Conservation (phyloP, 768 basidiomycete genomes). For the Termitomyces sp. region DNA sequence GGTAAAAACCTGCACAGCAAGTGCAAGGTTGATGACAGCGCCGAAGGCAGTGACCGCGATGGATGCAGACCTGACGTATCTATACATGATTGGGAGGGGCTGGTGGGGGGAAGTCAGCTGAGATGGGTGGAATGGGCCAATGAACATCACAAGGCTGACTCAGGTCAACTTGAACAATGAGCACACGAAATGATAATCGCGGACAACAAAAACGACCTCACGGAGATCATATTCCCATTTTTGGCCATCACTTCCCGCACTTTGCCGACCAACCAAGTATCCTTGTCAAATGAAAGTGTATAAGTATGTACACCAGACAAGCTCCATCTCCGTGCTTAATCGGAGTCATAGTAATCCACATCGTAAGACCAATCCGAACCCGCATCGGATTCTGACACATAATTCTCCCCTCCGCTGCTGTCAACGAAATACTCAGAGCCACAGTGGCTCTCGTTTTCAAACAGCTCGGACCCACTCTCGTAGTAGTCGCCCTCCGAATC, state of each 20-base stretch:
- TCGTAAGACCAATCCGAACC: neutral
- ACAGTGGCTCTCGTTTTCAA: neutral
- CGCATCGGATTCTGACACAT: neutral
- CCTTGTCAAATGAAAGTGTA: no score
- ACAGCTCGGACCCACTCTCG: neutral
- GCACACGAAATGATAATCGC: neutral
- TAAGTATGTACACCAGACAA: no score
- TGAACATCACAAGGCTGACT: slow-evolving; percentile 14
- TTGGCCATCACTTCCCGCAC: neutral
- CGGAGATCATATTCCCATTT: neutral
- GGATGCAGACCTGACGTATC: slow-evolving; percentile 22
- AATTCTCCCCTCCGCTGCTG: neutral
- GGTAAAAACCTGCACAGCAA: slow-evolving; percentile 22
- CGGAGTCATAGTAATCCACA: slow-evolving; percentile 1
- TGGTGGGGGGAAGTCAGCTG: slow-evolving; percentile 2
- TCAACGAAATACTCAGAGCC: neutral
- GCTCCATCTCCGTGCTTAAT: neutral
- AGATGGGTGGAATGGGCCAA: slow-evolving; percentile 5
- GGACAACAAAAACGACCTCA: neutral
- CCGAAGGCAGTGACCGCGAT: slow-evolving; percentile 22
- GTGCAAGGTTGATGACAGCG: slow-evolving; percentile 23
- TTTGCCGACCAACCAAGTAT: neutral
- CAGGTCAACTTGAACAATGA: neutral
- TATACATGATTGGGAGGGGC: slow-evolving; percentile 7
- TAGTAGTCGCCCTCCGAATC: neutral